Conservation (phyloP, 192 early-diverging fungal species). For the Gamsiella multidivaricata region DNA sequence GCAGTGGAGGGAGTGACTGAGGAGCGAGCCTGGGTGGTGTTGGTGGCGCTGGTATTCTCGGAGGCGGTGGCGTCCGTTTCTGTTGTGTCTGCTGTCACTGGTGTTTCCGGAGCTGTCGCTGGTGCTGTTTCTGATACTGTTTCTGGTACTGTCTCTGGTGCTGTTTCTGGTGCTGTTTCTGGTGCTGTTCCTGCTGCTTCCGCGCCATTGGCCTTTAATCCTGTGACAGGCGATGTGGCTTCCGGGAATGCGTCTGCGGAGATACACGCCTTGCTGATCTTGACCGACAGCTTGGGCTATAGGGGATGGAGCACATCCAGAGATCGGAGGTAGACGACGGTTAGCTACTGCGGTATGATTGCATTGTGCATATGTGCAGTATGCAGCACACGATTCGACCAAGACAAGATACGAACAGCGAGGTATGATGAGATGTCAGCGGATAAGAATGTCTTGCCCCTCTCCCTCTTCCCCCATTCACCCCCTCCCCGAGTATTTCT, state of each 20-base stretch:
- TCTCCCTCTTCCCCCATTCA: background rate
- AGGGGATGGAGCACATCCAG: background rate
- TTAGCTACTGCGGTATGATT: background rate
- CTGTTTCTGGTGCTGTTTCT: background rate
- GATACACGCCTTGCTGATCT: slow-evolving; percentile 46
- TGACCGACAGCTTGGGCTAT: slow-evolving; percentile 42
- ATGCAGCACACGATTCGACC: too few species aligned
- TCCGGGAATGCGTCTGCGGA: slow-evolving; percentile 21
- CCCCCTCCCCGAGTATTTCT: too few species aligned
- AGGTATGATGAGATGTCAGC: background rate
- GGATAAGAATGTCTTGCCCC: background rate
- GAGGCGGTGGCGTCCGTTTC: background rate
- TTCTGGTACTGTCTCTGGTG: background rate
- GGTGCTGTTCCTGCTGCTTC: background rate
- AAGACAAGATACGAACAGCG: too few species aligned
- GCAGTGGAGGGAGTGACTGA: background rate
- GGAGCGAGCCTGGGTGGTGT: slow-evolving; percentile 1
- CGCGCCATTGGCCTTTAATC: background rate
- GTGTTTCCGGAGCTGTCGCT: background rate
- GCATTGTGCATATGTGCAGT: background rate
- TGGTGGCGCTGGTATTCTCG: background rate
- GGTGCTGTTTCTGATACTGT: background rate
- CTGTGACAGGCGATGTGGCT: background rate
- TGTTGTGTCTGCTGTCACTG: background rate
- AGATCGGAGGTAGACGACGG: background rate